phyloP scores from a whole-genome alignment of 2,329 filamentous ascomycete species.

The Colletotrichum tropicale region DNA sequence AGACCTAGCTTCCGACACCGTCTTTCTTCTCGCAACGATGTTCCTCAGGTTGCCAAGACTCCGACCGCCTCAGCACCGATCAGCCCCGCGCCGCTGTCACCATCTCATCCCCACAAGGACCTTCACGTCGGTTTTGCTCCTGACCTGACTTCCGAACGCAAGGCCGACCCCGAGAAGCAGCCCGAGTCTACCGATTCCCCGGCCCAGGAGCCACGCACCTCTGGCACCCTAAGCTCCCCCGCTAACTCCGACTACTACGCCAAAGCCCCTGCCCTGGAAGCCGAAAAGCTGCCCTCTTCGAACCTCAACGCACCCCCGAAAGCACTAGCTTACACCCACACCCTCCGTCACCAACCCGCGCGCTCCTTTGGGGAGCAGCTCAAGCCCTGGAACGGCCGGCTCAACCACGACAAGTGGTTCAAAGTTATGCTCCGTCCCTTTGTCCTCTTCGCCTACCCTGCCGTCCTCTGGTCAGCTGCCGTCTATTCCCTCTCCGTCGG shows the following conservation, averaged over 20 bases:
- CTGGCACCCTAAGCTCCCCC: constrained; percentile 19
- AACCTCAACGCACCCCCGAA: constrained; percentile 36
- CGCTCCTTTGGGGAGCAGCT: constrained; percentile 78
- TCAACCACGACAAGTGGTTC: constrained; percentile 80
- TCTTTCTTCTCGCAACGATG: constrained; percentile 41
- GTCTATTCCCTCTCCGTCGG: constrained; percentile 89
- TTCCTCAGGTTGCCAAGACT: background rate
- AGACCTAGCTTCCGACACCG: constrained; percentile 52
- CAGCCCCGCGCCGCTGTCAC: background rate
- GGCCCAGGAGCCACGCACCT: background rate
- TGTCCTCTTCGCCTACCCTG: constrained; percentile 84
- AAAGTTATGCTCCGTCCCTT: constrained; percentile 81
- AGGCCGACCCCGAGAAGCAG: background rate
- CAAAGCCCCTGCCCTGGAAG: constrained; percentile 40
- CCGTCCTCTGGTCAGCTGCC: constrained; percentile 85
- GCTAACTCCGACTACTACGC: constrained; percentile 26
- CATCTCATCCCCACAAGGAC: constrained; percentile 27
- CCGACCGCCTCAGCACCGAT: background rate
- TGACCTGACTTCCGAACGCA: background rate
- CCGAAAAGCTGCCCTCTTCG: constrained; percentile 40
- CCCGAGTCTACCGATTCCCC: background rate
- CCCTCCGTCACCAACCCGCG: constrained; percentile 68
- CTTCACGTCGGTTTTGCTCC: constrained; percentile 36
- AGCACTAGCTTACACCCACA: constrained; percentile 66
- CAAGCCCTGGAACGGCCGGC: constrained; percentile 76